Conservation (phyloP, 495 filamentous ascomycete species). For the Penicillium turbatum region DNA sequence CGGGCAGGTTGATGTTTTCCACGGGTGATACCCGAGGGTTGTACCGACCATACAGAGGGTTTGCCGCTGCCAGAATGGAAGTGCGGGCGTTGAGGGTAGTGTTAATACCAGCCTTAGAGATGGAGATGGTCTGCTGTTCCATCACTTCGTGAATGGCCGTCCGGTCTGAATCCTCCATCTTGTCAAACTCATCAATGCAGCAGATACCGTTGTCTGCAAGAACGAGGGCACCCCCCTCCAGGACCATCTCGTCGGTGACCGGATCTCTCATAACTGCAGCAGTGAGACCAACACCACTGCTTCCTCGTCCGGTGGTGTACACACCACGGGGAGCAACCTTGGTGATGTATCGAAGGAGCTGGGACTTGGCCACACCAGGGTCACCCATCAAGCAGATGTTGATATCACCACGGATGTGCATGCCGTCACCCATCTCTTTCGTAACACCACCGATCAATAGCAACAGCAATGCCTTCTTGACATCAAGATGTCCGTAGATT, state of each 20-base stretch:
- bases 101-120: conserved; percentile 96
- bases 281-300: conserved; percentile 93
- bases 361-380: conserved; percentile 98
- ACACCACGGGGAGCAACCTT: conserved; percentile 97
- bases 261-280: conserved; percentile 98
- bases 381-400: conserved; percentile 99
- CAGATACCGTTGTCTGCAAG: conserved; percentile 97
- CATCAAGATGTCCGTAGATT: conserved; percentile 93
- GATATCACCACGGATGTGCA: conserved; percentile 97
- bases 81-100: conserved; percentile 95
- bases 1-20: conserved; percentile 97
- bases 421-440: conserved; percentile 95
- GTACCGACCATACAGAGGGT: conserved; percentile 96
- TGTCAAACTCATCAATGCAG: conserved; percentile 99
- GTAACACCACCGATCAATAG: conserved; percentile 94
- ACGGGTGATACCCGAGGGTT: conserved; percentile 95
- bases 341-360: conserved; percentile 94
- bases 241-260: conserved; percentile 97
- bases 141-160: conserved; percentile 99
- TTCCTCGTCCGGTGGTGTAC: conserved; percentile 95
- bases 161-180: conserved; percentile 96
- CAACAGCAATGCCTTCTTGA: conserved; percentile 94
- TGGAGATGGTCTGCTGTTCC: conserved; percentile 99
- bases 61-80: conserved; percentile 95
- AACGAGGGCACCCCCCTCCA: conserved; percentile 94